Conservation (phyloP, 306 rosid species). For the Corylus heterophylla region DNA sequence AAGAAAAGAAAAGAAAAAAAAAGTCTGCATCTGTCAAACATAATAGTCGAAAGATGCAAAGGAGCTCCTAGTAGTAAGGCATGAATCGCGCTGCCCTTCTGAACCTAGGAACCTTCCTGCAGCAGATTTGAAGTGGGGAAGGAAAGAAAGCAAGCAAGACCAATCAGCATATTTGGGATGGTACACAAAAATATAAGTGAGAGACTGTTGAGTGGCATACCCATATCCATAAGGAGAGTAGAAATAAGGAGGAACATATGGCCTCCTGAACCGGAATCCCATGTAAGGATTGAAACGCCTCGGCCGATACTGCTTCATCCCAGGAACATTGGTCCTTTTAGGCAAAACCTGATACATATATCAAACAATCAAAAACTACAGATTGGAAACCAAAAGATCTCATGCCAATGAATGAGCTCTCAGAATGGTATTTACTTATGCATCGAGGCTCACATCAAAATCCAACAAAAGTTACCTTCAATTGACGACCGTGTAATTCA, state of each 20-base stretch:
- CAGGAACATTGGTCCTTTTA: constrained; percentile 94
- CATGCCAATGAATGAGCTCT: constrained; percentile 15
- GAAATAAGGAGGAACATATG: constrained; percentile 74
- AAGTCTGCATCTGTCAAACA: not conserved
- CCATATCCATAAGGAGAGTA: constrained; percentile 89
- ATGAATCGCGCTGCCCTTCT: constrained; percentile 73
- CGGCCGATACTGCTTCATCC: constrained; percentile 86
- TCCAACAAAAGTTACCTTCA: constrained; percentile 55
- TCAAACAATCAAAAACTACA: constrained; percentile 21
- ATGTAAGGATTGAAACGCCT: constrained; percentile 75
- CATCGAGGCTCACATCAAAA: constrained; percentile 5
- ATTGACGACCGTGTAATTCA: constrained; percentile 88
- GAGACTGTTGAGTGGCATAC: constrained; percentile 44
- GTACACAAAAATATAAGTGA: not conserved
- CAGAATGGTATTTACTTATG: not conserved
- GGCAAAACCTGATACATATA: constrained; percentile 66
- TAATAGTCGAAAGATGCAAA: not conserved
- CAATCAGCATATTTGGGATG: constrained; percentile 3
- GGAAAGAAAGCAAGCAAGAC: constrained; percentile 13
- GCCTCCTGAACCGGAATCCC: constrained; percentile 77
- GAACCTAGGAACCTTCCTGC: constrained; percentile 85
- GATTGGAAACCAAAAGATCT: not conserved
- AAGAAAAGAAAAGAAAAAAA: not conserved
- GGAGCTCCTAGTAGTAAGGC: constrained; percentile 68
- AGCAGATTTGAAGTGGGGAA: constrained; percentile 19